These are phyloP conservation scores for Puccinia sorghi DNA, from an alignment of 1,284 basidiomycete species.

Conservation along the genomic window DNA sequence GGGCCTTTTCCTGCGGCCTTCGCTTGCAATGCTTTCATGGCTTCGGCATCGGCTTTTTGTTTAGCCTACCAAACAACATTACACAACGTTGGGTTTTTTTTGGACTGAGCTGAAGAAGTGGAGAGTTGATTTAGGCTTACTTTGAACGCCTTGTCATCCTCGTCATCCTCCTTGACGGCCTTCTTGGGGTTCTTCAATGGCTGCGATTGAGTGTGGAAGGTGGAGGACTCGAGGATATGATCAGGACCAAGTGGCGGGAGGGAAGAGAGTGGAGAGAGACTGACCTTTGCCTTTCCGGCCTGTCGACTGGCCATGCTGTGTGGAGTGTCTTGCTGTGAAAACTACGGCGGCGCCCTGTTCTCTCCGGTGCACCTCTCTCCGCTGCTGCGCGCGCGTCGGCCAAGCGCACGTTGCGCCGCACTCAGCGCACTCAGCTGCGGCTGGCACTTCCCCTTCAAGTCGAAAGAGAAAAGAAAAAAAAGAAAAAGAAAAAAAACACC, in stretches of 20 bases:
- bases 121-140: not conserved
- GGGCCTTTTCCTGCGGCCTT: conserved; percentile 49
- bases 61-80: conserved; percentile 29
- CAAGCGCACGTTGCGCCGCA: too few relatives aligned
- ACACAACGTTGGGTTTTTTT: not conserved
- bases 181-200: conserved; percentile 44
- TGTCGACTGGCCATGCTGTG: conserved; percentile 37
- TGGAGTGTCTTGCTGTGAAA: not conserved
- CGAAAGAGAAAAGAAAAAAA: too few relatives aligned
- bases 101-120: not conserved
- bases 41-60: conserved; percentile 43
- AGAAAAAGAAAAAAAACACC: too few relatives aligned
- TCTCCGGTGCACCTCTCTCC: not conserved
- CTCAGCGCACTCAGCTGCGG: too few relatives aligned
- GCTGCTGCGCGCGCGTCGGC: too few relatives aligned
- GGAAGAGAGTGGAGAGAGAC: too few relatives aligned
- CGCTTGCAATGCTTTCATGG: conserved; percentile 33
- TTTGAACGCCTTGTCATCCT: conserved; percentile 46
- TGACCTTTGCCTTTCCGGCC: conserved; percentile 40
- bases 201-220: too few relatives aligned
- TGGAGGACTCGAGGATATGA: too few relatives aligned
- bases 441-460: too few relatives aligned
- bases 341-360: too few relatives aligned
- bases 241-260: not conserved
- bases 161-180: conserved; percentile 43